Percentiles rank a stretch among this genome's conserved stretches.
These are phyloP conservation scores for Emergomyces orientalis DNA, from an alignment of 2,329 filamentous ascomycete species.

Conservation along the genomic window DNA sequence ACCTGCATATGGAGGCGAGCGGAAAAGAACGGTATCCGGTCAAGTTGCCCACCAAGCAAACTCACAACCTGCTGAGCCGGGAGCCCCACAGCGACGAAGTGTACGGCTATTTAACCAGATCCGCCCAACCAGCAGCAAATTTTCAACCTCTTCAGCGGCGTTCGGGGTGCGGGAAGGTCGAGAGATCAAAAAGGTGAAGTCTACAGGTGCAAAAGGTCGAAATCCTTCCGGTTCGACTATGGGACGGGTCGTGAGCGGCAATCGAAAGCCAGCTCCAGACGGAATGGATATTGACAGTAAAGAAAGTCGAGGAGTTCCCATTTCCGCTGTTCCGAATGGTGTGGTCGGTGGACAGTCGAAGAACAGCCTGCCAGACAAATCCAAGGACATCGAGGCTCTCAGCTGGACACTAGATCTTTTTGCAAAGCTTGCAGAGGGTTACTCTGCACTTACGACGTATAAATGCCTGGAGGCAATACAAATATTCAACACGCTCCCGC, in stretches of 20 bases:
- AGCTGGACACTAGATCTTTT: conserved; percentile 70
- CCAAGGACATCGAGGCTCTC: conserved; percentile 65
- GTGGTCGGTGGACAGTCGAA: conserved; percentile 23
- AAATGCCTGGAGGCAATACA: conserved; percentile 68
- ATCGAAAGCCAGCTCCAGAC: conserved; percentile 65
- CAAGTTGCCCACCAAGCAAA: conserved; percentile 48
- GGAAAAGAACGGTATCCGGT: conserved; percentile 89
- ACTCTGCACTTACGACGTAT: conserved; percentile 68
- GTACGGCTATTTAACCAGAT: conserved; percentile 63
- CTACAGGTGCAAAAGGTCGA: conserved; percentile 60
- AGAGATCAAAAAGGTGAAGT: conserved; percentile 76
- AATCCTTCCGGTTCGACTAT: conserved; percentile 61
- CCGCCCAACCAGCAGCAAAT: conserved; percentile 54
- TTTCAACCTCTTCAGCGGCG: conserved; percentile 49
- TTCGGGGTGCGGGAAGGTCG: conserved; percentile 54
- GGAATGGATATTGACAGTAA: conserved; percentile 60
- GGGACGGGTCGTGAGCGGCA: conserved; percentile 81
- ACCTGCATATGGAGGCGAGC: conserved; percentile 43
- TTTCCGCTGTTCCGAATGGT: conserved; percentile 20
- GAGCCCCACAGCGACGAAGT: conserved; percentile 58
- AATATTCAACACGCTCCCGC: conserved; percentile 60
- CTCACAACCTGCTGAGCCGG: conserved; percentile 53
- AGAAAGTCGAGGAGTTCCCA: conserved; percentile 41
- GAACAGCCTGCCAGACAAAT: conserved; percentile 40
- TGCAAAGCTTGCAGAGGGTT: conserved; percentile 70